These are phyloP conservation scores for Pseudopyricularia cyperi DNA, from an alignment of 2,329 filamentous ascomycete species.

Conservation along the genomic window DNA sequence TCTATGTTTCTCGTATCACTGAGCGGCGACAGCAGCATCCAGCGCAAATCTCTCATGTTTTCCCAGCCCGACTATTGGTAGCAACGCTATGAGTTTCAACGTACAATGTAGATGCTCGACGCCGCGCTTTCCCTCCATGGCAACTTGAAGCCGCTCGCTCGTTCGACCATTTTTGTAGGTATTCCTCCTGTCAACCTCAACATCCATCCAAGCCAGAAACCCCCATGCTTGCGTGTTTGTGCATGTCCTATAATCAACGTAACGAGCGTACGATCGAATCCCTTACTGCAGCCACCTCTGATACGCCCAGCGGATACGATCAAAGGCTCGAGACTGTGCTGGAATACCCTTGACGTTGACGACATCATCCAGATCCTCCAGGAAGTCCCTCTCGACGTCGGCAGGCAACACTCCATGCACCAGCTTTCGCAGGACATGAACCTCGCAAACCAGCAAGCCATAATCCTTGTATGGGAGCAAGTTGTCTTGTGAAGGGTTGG, in stretches of 20 bases:
- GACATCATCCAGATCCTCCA: constrained; percentile 78
- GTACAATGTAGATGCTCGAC: neutral
- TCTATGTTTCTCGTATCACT: too few relatives aligned
- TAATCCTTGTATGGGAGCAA: constrained; percentile 86
- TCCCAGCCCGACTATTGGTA: neutral
- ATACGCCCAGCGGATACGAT: constrained; percentile 85
- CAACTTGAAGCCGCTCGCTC: neutral
- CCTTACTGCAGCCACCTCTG: constrained; percentile 49
- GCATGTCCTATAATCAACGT: neutral
- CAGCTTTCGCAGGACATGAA: constrained; percentile 65
- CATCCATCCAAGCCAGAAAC: too few relatives aligned
- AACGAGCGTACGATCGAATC: constrained; percentile 1
- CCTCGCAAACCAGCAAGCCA: constrained; percentile 78
- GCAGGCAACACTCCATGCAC: constrained; percentile 56
- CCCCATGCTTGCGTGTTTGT: neutral
- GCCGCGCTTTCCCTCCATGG: neutral
- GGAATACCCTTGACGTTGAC: constrained; percentile 70
- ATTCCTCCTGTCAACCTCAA: neutral
- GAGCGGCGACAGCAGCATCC: too few relatives aligned
- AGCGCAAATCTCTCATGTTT: neutral
- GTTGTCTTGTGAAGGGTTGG: constrained; percentile 44
- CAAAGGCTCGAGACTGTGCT: constrained; percentile 64
- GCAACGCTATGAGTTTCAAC: too few relatives aligned
- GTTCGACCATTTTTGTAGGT: neutral
- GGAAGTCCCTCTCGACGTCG: constrained; percentile 69